These are phyloP conservation scores for Tothia fuscella DNA, from an alignment of 2,329 filamentous ascomycete species.

Conservation along the genomic window DNA sequence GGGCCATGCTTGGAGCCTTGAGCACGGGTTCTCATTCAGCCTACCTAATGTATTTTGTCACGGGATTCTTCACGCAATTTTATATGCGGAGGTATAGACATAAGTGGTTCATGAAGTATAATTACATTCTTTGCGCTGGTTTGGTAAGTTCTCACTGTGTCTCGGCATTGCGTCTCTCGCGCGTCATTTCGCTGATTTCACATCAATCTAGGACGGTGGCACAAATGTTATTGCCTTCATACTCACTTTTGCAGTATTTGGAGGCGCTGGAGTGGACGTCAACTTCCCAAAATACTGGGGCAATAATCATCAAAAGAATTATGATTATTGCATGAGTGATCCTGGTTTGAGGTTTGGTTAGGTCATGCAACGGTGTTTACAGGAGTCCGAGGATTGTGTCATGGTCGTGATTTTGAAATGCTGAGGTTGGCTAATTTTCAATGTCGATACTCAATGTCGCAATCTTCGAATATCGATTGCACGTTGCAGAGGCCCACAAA, in stretches of 20 bases:
- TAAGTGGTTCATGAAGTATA: constrained; percentile 29
- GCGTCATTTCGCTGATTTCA: too few species aligned
- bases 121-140: constrained; percentile 30
- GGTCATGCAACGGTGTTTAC: too few species aligned
- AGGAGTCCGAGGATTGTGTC: too few species aligned
- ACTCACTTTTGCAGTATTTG: constrained; percentile 32
- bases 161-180: too few species aligned
- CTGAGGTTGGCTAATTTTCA: too few species aligned
- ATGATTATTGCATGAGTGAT: constrained; percentile 6
- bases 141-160: too few species aligned
- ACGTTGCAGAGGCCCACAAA: too few species aligned
- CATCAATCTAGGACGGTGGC: too few species aligned
- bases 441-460: too few species aligned
- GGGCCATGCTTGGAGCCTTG: constrained; percentile 31
- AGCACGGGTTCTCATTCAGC: constrained; percentile 33
- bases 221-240: constrained; percentile 31
- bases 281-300: constrained; percentile 9
- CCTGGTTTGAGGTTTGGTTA: too few species aligned
- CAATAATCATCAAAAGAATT: constrained; percentile 7
- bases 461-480: too few species aligned
- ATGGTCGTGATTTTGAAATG: too few species aligned
- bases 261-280: constrained; percentile 16
- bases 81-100: constrained; percentile 26
- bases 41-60: constrained; percentile 21
- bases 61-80: constrained; percentile 25